phyloP scores from a whole-genome alignment of 129 eudicot genomes.

The Chrysanthemum seticuspe region DNA sequence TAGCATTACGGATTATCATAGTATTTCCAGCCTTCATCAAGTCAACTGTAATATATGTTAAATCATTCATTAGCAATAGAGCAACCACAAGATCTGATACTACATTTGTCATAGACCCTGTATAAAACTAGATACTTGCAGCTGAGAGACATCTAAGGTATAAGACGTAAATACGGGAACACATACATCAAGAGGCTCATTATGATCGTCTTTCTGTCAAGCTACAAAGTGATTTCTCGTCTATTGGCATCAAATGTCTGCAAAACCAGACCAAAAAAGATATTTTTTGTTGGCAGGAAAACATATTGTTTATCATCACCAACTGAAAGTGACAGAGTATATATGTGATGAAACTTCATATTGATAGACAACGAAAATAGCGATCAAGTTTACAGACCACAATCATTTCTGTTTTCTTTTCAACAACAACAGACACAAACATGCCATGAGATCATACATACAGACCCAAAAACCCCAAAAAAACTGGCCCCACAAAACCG shows the following conservation, averaged over 20 bases:
- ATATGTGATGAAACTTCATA: neutral
- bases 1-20: constrained; percentile 69
- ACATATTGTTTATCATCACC: constrained; percentile 5
- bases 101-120: neutral
- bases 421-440: too few relatives aligned
- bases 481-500: neutral
- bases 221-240: neutral
- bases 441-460: neutral
- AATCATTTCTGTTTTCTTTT: too few relatives aligned
- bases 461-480: neutral
- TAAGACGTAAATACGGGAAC: too few relatives aligned
- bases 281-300: neutral
- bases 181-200: too few relatives aligned
- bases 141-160: neutral
- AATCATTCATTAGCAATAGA: constrained; percentile 15
- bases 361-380: too few relatives aligned
- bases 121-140: constrained; percentile 7
- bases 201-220: too few relatives aligned
- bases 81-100: neutral
- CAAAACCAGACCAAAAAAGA: neutral
- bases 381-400: neutral
- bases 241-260: constrained; percentile 2
- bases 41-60: constrained; percentile 48
- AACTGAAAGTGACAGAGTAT: neutral
- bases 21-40: constrained; percentile 71